A percentile compares a stretch with the other conserved stretches of the same genome.
phyloP scores from a whole-genome alignment of 306 rosid genomes.

The Hippophae gyantsensis region DNA sequence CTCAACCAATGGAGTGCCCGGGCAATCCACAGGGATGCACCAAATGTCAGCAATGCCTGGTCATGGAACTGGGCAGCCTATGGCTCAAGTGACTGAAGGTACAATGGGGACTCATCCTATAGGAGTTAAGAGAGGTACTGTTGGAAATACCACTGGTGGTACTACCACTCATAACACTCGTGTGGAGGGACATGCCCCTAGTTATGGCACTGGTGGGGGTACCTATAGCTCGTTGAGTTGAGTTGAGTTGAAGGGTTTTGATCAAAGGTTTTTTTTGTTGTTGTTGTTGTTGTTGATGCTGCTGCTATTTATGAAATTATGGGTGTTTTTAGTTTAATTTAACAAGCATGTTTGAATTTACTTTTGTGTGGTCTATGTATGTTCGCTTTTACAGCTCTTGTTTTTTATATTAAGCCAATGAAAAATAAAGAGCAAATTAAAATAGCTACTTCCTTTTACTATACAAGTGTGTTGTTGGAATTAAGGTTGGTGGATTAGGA shows the following conservation, averaged over 20 bases:
- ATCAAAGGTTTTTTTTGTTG: not conserved
- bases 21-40: conserved; percentile 29
- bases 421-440: too few species aligned
- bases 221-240: conserved; percentile 6
- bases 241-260: not conserved
- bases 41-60: conserved; percentile 30
- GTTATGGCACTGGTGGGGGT: conserved; percentile 29
- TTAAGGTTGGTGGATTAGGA: too few species aligned
- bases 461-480: too few species aligned
- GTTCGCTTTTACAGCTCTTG: too few species aligned
- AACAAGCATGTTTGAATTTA: too few species aligned
- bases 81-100: conserved; percentile 28
- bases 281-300: not conserved
- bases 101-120: conserved; percentile 19
- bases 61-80: conserved; percentile 31
- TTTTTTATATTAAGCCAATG: too few species aligned
- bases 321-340: too few species aligned
- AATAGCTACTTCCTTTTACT: too few species aligned
- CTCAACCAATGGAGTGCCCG: conserved; percentile 23
- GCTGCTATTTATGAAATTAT: too few species aligned
- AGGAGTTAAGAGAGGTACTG: conserved; percentile 25
- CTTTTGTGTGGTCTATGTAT: too few species aligned
- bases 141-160: conserved; percentile 17
- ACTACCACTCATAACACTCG: conserved; percentile 18
- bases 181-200: conserved; percentile 7